Base-by-base conservation (phyloP, 2,329 filamentous ascomycete genomes). In the Aspergillus sp. region DNA sequence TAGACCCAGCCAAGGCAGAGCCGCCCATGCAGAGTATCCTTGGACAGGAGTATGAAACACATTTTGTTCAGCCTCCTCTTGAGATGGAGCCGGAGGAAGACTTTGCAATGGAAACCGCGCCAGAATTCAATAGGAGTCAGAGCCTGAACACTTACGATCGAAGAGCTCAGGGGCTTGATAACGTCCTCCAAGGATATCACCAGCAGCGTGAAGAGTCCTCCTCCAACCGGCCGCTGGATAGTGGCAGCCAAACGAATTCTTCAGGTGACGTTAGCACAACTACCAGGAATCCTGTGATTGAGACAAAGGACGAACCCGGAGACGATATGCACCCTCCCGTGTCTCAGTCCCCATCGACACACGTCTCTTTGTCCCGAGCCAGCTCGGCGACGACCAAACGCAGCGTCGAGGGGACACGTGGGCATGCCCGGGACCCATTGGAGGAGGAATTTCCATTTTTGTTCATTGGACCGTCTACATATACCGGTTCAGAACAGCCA, bases 401-500 rank as follows among this genome's bases (percentile, higher is more conserved):
- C 64, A 77, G 75, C 57, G 65, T 73, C 39, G 76, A 79, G 53
- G 81, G 82, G 24, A 86, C 76, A 14, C 72, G 86, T 70, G 84
- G 86, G 22, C 84, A 90, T 60, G 86, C 85, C 1, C 85, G 87
- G 61, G 85, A 90, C 65, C 83, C 85, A 0, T 75, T 87, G 7
- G 84, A 88, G 61, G 86, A 88, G 62, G 86, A 88, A 54, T 85
- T 86, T 1, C 79, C 89, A 0, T 90, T 89, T 71, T 83, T 97
- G 9, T 88, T 89, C 58, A 92, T 97, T 64, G 92, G 92, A 16
- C 85, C 87, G 10, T 81, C 78, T 26, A 78, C 74, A 14, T 80
- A 76, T 63, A 73, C 71, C 1, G 77, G 77, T 6, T 64, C 65
- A n/a, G 57, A 57, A 3, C 56, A 59, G 10, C 24, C 56, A 9